Percentiles rank a stretch among this genome's conserved stretches.
Evolutionary conservation across 768 basidiomycete genomes (phyloP).

Genomic region (Auricularia sp.): DNA sequence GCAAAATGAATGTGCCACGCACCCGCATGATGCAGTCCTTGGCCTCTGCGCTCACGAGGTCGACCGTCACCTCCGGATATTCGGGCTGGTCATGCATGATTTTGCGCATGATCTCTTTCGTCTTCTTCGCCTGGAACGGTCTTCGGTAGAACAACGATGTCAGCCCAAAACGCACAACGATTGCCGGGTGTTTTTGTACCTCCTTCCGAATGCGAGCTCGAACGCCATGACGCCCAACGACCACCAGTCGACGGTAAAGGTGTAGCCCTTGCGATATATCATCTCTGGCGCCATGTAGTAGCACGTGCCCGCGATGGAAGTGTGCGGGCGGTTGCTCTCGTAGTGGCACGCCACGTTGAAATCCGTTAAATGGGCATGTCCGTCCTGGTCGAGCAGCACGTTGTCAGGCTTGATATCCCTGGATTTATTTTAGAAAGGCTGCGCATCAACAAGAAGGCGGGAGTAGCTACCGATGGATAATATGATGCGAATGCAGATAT

Average conservation of each 20-base stretch:
- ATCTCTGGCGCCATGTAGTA: conserved; percentile 32
- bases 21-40: conserved; percentile 60
- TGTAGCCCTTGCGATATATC: conserved; percentile 62
- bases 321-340: conserved; percentile 31
- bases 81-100: conserved; percentile 82
- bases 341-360: conserved; percentile 46
- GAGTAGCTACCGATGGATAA: conserved; percentile 35
- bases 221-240: conserved; percentile 84
- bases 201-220: conserved; percentile 58
- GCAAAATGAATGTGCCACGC: conserved; percentile 18
- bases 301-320: conserved; percentile 40
- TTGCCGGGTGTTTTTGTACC: background rate
- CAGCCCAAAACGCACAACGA: background rate
- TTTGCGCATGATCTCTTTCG: conserved; percentile 83
- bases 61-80: conserved; percentile 68
- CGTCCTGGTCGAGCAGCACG: conserved; percentile 39
- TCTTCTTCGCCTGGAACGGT: conserved; percentile 88
- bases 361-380: conserved; percentile 42
- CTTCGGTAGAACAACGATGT: conserved; percentile 17
- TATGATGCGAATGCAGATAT: conserved; percentile 35
- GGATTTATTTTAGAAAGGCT: background rate
- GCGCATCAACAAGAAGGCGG: conserved; percentile 9
- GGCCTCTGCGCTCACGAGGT: conserved; percentile 55
- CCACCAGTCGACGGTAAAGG: conserved; percentile 94
- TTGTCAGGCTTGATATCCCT: conserved; percentile 45